Evolutionary conservation across 2,329 filamentous ascomycete species (phyloP).

Genomic region (Colletotrichum camelliae): DNA sequence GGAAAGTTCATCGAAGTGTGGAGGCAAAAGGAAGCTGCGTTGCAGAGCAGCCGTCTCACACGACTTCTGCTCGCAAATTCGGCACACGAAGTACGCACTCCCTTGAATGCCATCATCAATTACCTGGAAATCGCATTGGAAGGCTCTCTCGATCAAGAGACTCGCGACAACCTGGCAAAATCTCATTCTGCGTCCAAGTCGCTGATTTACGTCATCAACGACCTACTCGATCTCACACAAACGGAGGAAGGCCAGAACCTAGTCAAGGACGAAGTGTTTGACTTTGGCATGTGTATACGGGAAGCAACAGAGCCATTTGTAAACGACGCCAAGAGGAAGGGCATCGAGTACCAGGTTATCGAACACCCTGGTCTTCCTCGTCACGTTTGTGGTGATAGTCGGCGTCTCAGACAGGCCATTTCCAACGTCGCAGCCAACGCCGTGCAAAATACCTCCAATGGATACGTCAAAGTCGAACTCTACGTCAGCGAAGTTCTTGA

Average conservation of each 20-base stretch:
- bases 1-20: conserved; percentile 91
- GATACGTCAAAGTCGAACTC: conserved; percentile 73
- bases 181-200: conserved; percentile 94
- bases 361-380: conserved; percentile 72
- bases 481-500: conserved; percentile 63
- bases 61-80: conserved; percentile 83
- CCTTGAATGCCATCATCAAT: conserved; percentile 92
- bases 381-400: conserved; percentile 78
- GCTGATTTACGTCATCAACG: conserved; percentile 92
- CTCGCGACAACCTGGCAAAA: conserved; percentile 80
- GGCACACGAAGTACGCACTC: conserved; percentile 89
- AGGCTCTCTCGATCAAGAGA: conserved; percentile 79
- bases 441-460: conserved; percentile 74
- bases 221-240: conserved; percentile 86
- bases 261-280: conserved; percentile 81
- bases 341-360: conserved; percentile 71
- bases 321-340: conserved; percentile 77
- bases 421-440: conserved; percentile 87
- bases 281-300: conserved; percentile 72
- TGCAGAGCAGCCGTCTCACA: conserved; percentile 84
- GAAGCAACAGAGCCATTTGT: conserved; percentile 80
- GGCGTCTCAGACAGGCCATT: conserved; percentile 81
- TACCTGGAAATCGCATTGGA: conserved; percentile 92
- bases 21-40: conserved; percentile 85
- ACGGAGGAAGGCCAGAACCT: conserved; percentile 81